Evolutionary conservation across 164 flowering plant species (phyloP).

Genomic region (Umbilicus rupestris): DNA sequence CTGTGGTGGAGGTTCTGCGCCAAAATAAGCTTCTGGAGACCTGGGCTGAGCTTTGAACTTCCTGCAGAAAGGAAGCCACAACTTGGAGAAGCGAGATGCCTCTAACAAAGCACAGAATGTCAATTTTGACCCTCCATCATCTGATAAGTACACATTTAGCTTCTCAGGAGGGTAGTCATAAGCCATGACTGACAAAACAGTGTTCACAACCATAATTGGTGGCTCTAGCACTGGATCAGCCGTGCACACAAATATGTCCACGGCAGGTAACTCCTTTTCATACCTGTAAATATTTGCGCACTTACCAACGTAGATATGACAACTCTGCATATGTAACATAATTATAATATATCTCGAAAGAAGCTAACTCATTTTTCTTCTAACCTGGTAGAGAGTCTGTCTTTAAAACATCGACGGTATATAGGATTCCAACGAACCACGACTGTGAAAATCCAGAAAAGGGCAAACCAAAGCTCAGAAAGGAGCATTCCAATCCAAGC

Average conservation of each 20-base stretch:
- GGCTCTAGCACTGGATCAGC: slow-evolving; percentile 39
- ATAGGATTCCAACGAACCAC: too few relatives aligned
- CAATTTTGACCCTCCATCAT: slow-evolving; percentile 34
- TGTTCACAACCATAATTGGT: slow-evolving; percentile 29
- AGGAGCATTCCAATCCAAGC: too few relatives aligned
- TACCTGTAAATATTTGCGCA: too few relatives aligned
- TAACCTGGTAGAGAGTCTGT: too few relatives aligned
- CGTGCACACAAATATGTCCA: slow-evolving; percentile 38
- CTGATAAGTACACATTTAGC: slow-evolving; percentile 31
- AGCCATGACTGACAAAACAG: slow-evolving; percentile 32
- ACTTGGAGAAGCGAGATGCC: slow-evolving; percentile 28
- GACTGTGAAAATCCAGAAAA: too few relatives aligned
- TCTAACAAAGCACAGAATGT: slow-evolving; percentile 36
- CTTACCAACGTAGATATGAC: too few relatives aligned
- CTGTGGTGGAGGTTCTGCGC: too few relatives aligned
- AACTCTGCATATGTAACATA: too few relatives aligned
- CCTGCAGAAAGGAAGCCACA: slow-evolving; percentile 42
- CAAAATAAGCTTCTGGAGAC: slow-evolving; percentile 32
- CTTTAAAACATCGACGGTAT: too few relatives aligned
- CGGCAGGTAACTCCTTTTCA: slow-evolving; percentile 21
- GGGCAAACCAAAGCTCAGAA: too few relatives aligned
- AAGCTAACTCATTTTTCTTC: too few relatives aligned
- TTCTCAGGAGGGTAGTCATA: slow-evolving; percentile 34
- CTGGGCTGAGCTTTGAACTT: slow-evolving; percentile 24
- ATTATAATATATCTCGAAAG: too few relatives aligned